Base-by-base conservation (phyloP, 345 rosid species). In the Melaleuca alternifolia region DNA sequence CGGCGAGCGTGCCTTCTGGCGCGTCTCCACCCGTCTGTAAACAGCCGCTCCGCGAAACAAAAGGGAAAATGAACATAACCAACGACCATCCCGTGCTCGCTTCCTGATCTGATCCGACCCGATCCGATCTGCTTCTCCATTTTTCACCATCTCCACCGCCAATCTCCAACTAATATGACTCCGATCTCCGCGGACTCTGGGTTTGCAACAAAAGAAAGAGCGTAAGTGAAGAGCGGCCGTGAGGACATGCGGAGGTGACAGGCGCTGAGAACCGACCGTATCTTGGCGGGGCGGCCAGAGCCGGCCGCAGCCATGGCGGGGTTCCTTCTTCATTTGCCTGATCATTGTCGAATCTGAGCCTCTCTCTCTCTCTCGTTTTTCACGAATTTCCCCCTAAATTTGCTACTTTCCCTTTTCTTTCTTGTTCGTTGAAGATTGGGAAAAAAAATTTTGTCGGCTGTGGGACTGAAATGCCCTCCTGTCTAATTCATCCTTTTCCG, bases 291-390 rank as follows among this genome's bases (percentile, higher is more conserved):
- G 87, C 51, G 62, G 82, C 14, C 56, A 0, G 59, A 28, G 11
- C 3, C 46, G 85, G 85, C 8, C 61, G 85, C 85, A 83, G 85
- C 85, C 85, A 83, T 83, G 85, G 85, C 85, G 61, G 85, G 61
- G 85, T 83, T 83, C 85, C 46, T 33, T 10, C 18, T 0, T 1
- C 5, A 11, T 20, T 3, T 53, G 85, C 85, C 48, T 83, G 85
- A 83, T 54, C 59, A 51, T 11, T 23, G 18, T 41, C 54, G 50
- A 33, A 83, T 83, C 85, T 7, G 85, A 83, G 50, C 62, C 85
- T 83, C 85, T 2, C 12, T 83, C 21, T 30, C 6, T 62, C 12
- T 4, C 61, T 57, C 10, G 7, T 81, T 18, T 9, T 13, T 23
- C 51, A 82, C 5, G 53, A 82, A 82, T 13, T 48, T 51, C 84